phyloP scores from a whole-genome alignment of 78 protist species.

The Speleostelium caveatum region DNA sequence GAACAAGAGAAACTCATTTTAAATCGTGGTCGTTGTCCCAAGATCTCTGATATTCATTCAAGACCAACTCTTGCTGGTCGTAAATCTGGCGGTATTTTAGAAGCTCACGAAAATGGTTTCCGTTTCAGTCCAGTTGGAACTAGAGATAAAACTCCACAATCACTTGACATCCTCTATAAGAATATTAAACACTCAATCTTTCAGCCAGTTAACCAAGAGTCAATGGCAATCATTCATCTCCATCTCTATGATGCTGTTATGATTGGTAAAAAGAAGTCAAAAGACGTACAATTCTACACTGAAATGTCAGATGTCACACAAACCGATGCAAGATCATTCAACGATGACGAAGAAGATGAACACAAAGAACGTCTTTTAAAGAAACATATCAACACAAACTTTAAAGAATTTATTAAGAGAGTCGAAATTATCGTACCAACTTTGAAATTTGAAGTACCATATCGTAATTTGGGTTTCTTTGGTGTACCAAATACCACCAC shows the following conservation, averaged over 20 bases:
- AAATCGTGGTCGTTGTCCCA: constrained; percentile 63
- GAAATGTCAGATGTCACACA: constrained; percentile 76
- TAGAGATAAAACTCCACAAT: constrained; percentile 58
- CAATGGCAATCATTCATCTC: constrained; percentile 92
- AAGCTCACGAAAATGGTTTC: constrained; percentile 95
- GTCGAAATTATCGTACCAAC: constrained; percentile 74
- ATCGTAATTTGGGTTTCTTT: constrained; percentile 92
- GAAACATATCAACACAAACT: constrained; percentile 83
- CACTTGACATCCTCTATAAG: constrained; percentile 89
- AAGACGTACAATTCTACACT: constrained; percentile 94
- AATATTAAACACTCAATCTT: constrained; percentile 95
- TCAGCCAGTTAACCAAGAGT: constrained; percentile 93
- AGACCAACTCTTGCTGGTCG: constrained; percentile 84
- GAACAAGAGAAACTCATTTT: constrained; percentile 87
- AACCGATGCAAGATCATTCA: constrained; percentile 50
- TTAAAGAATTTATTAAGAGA: constrained; percentile 68
- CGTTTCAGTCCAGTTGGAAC: constrained; percentile 82
- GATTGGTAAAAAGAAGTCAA: constrained; percentile 94
- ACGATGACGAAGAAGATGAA: constrained; percentile 94
- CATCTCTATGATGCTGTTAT: constrained; percentile 93
- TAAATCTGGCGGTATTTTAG: constrained; percentile 86
- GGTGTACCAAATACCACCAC: constrained; percentile 89
- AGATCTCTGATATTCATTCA: constrained; percentile 78
- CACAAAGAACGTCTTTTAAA: constrained; percentile 87
- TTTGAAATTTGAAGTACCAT: constrained; percentile 92